Evolutionary conservation across 192 early-diverging fungal genomes (phyloP), one percentile per base, ranked within the genome.

Genomic region (Mycoemilia scoparia): DNA sequence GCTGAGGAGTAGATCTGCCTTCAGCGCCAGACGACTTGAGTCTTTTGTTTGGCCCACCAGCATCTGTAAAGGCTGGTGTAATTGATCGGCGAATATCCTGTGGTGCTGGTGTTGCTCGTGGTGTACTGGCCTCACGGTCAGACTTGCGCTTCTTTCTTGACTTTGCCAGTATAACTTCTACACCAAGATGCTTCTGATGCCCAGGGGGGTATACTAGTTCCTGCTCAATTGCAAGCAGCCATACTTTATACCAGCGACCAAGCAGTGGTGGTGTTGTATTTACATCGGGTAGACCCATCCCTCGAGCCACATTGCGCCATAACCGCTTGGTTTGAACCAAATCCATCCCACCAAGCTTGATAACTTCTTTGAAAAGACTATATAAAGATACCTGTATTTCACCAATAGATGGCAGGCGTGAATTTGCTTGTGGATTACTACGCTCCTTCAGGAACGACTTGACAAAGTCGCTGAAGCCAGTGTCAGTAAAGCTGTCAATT

Each of bases 181-280:
- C 18, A 5, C 59, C 59, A n/a, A 53, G 54, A 32, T 62, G 59
- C 20, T 41, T 55, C 7, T 51, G 44, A 9, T 62, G 59, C 3
- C 59, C 59, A 0, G 59, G 59, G 26, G 59, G 59, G 34, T 34
- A 62, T 11, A 62, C 59, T 14, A 39, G 40, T 20, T 51, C 41
- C 49, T 62, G 59, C 36, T 62, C 59, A 4, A 62, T 48, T 8
- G 59, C 52, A 41, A 51, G 59, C 29, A 62, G 25, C 59, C 59
- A 62, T 8, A 46, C 48, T 34, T 62, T 62, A 33, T 62, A 62
- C 59, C 59, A 62, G 26, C 59, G 52, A 21, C 59, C 56, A 23
- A 62, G 59, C 29, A 62, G 32, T 8, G 59, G 59, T 16, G 59
- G 59, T 28, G 56, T 41, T 16, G 59, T 55, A 25, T 47, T 30